Base-by-base conservation (phyloP, 371 early-diverging fungal genomes). In the Syncephalis plumigaleata region DNA sequence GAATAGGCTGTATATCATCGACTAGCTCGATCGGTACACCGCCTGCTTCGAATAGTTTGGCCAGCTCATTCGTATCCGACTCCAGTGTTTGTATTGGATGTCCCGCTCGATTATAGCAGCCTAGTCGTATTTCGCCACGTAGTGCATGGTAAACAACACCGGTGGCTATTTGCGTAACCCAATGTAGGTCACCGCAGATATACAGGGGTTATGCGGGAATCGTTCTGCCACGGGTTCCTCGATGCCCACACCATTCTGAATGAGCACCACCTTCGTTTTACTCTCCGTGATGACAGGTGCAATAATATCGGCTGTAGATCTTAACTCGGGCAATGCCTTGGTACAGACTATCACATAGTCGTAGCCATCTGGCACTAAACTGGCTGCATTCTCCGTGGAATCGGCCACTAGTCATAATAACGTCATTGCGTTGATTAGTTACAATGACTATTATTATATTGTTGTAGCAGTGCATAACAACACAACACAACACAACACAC, bases 231-330 rank as follows among this genome's bases (percentile, higher is more conserved):
- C 62, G 42, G 77, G 74, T 9, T 71, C 71, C 51, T 89, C 91
- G 16, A 86, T 71, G 9, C 79, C 88, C 37, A 88, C 60, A 1
- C 91, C 89, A 58, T 91, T 91, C 57, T 91, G 91, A 36, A 89
- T 78, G 52, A 88, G 56, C 2, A 86, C 72, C 27, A 91, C 74
- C 1, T 71, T 50, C 13, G 83, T 80, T 11, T 71, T 58, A 0
- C 66, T 59, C 21, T 57, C 54, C 3, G 66, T 57, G 1, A 81
- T 73, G 0, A 74, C 75, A 22, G 81, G 74, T 1, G 64, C 67
- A 55, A 82, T 73, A 18, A 79, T 65, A 2, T 71, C 70, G 11
- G 77, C 67, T 22, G 75, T 67, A 48, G 71, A 67, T 46, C 66
- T 67, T 0, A 75, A 52, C 24, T 79, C 73, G 9, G 83, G 80